Conservation (phyloP, 345 rosid genomes). For the Aquilaria yunnanensis region DNA sequence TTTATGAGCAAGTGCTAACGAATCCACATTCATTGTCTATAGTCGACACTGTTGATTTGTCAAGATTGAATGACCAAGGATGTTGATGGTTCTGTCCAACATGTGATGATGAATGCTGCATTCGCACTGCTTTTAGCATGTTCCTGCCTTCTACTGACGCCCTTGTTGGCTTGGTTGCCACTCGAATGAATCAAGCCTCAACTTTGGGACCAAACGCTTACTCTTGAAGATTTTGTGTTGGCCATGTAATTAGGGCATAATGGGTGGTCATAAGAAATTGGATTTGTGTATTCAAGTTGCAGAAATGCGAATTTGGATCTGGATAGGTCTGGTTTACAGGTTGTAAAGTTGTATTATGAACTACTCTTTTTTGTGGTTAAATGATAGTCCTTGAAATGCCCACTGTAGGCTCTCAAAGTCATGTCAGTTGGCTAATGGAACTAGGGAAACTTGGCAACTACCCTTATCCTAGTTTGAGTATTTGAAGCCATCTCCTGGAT, state of each 20-base stretch:
- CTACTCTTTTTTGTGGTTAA: slow-evolving; percentile 59
- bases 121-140: slow-evolving; percentile 59
- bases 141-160: slow-evolving; percentile 67
- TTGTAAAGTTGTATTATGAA: slow-evolving; percentile 55
- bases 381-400: slow-evolving; percentile 70
- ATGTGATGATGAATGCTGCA: slow-evolving; percentile 92
- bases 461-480: slow-evolving; percentile 34
- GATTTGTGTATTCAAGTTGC: slow-evolving; percentile 32
- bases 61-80: slow-evolving; percentile 83
- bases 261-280: slow-evolving; percentile 35
- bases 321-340: slow-evolving; percentile 57
- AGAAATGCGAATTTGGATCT: slow-evolving; percentile 29
- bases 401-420: slow-evolving; percentile 69
- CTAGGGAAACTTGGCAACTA: slow-evolving; percentile 38
- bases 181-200: slow-evolving; percentile 65
- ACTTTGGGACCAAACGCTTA: slow-evolving; percentile 76
- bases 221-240: slow-evolving; percentile 71
- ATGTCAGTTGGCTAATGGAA: slow-evolving; percentile 62
- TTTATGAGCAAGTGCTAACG: slow-evolving; percentile 67
- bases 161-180: slow-evolving; percentile 65
- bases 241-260: slow-evolving; percentile 82
- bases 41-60: slow-evolving; percentile 60
- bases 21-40: slow-evolving; percentile 87
- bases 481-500: slow-evolving; percentile 27
- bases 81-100: slow-evolving; percentile 55